Percentiles rank a stretch among this genome's conserved stretches.
Evolutionary conservation across 371 early-diverging fungal species (phyloP).

Genomic region (Zopfochytrium polystomum): DNA sequence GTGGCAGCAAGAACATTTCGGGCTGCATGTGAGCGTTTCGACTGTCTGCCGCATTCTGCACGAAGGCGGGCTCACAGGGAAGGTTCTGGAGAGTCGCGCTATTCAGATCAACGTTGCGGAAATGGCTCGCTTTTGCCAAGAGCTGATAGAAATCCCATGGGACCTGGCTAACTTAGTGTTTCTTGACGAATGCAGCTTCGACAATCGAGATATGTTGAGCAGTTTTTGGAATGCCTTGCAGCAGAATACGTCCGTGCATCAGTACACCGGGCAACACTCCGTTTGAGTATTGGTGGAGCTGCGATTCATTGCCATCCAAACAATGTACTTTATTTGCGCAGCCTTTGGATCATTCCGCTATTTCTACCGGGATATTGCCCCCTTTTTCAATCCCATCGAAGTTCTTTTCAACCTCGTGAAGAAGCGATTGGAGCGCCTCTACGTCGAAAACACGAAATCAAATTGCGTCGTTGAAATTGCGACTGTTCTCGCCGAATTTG

Average conservation of each 20-base stretch:
- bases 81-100: slow-evolving; percentile 9
- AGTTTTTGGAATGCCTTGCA: slow-evolving; percentile 4
- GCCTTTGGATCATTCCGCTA: slow-evolving; percentile 1
- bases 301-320: no score
- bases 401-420: no score
- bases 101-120: slow-evolving; percentile 5
- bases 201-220: slow-evolving; percentile 4
- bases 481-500: no score
- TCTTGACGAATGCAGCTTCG: no score
- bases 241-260: slow-evolving; percentile 1
- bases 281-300: slow-evolving; percentile 16
- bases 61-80: slow-evolving; percentile 10
- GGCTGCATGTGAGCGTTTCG: neutral
- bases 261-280: slow-evolving; percentile 12
- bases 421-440: no score
- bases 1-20: no score
- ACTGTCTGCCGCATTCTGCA: neutral
- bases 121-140: slow-evolving; percentile 2
- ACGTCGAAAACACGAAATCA: no score
- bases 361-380: no score
- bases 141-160: slow-evolving; percentile 6
- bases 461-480: no score
- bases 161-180: slow-evolving; percentile 5
- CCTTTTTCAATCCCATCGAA: no score
- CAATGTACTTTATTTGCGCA: neutral